Evolutionary conservation across 2,329 filamentous ascomycete genomes (phyloP).

Genomic region (Trichoderma simmonsii): DNA sequence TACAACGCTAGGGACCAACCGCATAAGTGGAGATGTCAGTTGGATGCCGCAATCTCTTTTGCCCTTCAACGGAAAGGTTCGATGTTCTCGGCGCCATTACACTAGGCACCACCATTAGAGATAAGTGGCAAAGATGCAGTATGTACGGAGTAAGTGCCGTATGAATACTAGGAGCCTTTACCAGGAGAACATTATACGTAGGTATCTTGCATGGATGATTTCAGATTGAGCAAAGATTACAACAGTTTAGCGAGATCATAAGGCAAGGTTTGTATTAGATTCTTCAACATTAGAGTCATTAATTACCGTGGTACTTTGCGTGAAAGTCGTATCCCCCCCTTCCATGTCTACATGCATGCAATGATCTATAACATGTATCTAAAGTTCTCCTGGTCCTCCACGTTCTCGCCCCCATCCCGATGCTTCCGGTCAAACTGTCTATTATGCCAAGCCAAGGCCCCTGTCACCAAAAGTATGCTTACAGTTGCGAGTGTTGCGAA

Average conservation of each 20-base stretch:
- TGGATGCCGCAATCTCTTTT: not conserved
- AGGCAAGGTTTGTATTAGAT: not conserved
- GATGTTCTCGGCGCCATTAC: not conserved
- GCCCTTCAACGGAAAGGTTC: not conserved
- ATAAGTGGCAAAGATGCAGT: not conserved
- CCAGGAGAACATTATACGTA: not conserved
- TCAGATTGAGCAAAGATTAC: not conserved
- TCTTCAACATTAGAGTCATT: not conserved
- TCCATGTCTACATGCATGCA: not conserved
- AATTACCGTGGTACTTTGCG: not conserved
- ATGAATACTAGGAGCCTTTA: not conserved
- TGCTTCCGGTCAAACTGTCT: not conserved
- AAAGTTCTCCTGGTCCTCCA: not conserved
- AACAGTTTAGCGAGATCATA: not conserved
- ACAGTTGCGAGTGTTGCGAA: not conserved
- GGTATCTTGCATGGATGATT: not conserved
- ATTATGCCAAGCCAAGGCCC: not conserved
- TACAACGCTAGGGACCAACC: not conserved
- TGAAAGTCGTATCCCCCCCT: not conserved
- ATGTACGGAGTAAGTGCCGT: too few relatives aligned
- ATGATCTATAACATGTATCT: not conserved
- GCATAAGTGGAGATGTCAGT: not conserved
- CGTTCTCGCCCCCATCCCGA: not conserved
- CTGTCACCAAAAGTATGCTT: not conserved
- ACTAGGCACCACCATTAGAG: not conserved